Conservation (phyloP, 768 basidiomycete species). For the Trametes cubensis region DNA sequence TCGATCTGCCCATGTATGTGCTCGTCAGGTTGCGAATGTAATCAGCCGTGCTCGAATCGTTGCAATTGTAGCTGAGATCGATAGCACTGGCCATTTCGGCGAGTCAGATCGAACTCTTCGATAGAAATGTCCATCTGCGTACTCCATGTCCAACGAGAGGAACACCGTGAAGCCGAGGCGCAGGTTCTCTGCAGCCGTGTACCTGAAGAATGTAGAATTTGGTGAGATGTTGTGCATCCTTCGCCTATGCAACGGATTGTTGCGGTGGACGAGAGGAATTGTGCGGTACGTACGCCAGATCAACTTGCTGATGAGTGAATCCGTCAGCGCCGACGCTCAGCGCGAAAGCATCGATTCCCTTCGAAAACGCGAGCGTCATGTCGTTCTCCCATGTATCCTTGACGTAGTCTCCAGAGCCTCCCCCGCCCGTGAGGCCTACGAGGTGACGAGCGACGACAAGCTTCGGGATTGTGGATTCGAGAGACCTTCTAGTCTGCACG, state of each 20-base stretch:
- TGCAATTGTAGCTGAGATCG: constrained; percentile 40
- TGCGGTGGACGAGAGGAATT: too few species aligned
- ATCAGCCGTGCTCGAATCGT: constrained; percentile 40
- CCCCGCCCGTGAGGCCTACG: constrained; percentile 65
- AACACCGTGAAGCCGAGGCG: constrained; percentile 58
- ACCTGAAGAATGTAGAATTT: constrained; percentile 20
- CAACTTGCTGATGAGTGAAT: constrained; percentile 51
- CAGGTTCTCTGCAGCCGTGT: constrained; percentile 39
- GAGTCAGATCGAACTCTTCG: neutral
- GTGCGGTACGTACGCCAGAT: constrained; percentile 44
- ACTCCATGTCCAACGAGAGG: constrained; percentile 81
- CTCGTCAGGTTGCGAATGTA: constrained; percentile 50
- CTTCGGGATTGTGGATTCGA: constrained; percentile 27
- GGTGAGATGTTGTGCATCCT: too few species aligned
- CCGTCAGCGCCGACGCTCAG: constrained; percentile 58
- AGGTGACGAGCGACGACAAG: constrained; percentile 62
- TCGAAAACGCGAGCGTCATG: constrained; percentile 51
- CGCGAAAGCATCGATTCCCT: constrained; percentile 62
- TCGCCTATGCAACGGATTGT: too few species aligned
- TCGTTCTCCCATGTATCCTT: constrained; percentile 59
- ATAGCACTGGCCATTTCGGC: constrained; percentile 33
- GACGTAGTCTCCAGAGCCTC: constrained; percentile 43
- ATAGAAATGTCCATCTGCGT: constrained; percentile 19
- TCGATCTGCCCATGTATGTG: constrained; percentile 50
- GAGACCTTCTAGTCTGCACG: neutral